Evolutionary conservation across 2,329 filamentous ascomycete species (phyloP).

Genomic region (Pyricularia grisea): DNA sequence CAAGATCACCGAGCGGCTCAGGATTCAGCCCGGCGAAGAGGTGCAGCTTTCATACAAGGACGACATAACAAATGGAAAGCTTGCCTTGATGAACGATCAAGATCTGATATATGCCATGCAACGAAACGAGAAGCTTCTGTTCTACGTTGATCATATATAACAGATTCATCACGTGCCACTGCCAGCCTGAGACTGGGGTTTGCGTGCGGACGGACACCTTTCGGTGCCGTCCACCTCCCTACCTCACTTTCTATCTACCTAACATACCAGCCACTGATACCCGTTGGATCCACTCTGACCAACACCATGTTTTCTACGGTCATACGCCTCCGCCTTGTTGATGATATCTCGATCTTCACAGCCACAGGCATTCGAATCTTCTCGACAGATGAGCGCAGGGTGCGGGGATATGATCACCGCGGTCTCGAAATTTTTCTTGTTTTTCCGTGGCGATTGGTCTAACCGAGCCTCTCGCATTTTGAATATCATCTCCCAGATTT

Average conservation of each 20-base stretch:
- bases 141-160: slow-evolving; percentile 55
- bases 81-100: slow-evolving; percentile 66
- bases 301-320: not conserved
- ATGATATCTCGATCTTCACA: no score
- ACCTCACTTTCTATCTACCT: not conserved
- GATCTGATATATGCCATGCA: slow-evolving; percentile 74
- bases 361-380: not conserved
- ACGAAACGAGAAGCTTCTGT: slow-evolving; percentile 77
- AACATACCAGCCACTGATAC: not conserved
- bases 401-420: not conserved
- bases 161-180: not conserved
- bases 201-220: not conserved
- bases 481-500: not conserved
- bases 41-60: slow-evolving; percentile 81
- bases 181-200: not conserved
- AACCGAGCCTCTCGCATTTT: not conserved
- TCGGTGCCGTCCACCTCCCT: not conserved
- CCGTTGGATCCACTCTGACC: not conserved
- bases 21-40: slow-evolving; percentile 58
- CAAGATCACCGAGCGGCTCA: slow-evolving; percentile 77
- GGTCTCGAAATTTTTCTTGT: not conserved
- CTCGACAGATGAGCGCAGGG: not conserved
- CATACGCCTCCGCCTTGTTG: not conserved
- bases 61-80: slow-evolving; percentile 66
- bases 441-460: not conserved